Evolutionary conservation across 345 rosid species (phyloP).

Genomic region (Anacardium occidentale): DNA sequence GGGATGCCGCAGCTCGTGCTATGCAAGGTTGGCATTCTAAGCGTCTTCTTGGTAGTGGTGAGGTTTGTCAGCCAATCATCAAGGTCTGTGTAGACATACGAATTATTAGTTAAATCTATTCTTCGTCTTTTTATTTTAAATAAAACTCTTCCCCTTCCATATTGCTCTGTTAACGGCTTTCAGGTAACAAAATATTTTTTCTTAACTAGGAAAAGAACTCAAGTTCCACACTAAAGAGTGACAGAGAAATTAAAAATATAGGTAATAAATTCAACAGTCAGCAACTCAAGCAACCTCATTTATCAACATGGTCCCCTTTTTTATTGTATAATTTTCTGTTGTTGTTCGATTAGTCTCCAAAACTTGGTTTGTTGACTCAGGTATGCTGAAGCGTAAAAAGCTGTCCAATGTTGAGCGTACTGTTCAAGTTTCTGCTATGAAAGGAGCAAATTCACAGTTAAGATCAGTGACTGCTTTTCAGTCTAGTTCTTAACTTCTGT

Average conservation of each 20-base stretch:
- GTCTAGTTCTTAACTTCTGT: neutral
- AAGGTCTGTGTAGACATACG: constrained; percentile 34
- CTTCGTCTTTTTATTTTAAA: neutral
- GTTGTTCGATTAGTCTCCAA: neutral
- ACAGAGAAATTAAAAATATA: constrained; percentile 49
- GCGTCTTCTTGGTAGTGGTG: constrained; percentile 52
- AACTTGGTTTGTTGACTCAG: constrained; percentile 31
- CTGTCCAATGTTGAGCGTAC: constrained; percentile 37
- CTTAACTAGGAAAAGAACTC: constrained; percentile 45
- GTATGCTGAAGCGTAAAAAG: constrained; percentile 52
- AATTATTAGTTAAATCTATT: neutral
- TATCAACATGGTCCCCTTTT: neutral
- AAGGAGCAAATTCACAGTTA: constrained; percentile 46
- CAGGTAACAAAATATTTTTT: constrained; percentile 9
- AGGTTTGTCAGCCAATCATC: constrained; percentile 50
- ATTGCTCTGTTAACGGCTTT: neutral
- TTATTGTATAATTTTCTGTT: neutral
- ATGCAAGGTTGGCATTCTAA: constrained; percentile 77
- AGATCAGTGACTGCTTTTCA: constrained; percentile 8
- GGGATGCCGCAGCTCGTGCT: constrained; percentile 78
- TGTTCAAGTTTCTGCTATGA: constrained; percentile 34
- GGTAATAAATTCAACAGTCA: constrained; percentile 30
- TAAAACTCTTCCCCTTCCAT: neutral
- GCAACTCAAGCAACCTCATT: constrained; percentile 1
- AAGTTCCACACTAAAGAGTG: constrained; percentile 42